These are phyloP conservation scores for Aspergillus sojae DNA, from an alignment of 2,329 filamentous ascomycete genomes.

Conservation along the genomic window DNA sequence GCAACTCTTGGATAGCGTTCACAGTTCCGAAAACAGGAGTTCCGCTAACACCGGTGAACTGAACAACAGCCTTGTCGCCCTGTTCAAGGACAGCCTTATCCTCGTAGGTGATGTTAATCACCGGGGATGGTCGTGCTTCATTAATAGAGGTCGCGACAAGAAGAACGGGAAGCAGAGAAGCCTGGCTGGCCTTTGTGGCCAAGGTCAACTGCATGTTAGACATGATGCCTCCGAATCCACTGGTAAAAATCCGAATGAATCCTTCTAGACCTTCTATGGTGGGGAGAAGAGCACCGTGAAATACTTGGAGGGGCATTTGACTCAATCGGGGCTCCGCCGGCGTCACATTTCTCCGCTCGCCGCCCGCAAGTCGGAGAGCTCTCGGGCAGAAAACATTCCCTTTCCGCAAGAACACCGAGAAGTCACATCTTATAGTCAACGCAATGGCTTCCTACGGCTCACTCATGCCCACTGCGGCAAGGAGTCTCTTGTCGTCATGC, in stretches of 20 bases:
- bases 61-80: constrained; percentile 38
- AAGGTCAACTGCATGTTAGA: constrained; percentile 37
- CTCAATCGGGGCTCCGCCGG: constrained; percentile 28
- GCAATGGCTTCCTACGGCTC: constrained; percentile 40
- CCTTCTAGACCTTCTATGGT: constrained; percentile 5
- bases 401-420: constrained; percentile 13
- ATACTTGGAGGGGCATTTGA: constrained; percentile 29
- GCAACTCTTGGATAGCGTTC: constrained; percentile 37
- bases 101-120: constrained; percentile 42
- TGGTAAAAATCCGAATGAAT: not conserved
- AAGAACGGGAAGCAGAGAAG: constrained; percentile 43
- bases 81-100: constrained; percentile 38
- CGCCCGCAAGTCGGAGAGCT: constrained; percentile 29
- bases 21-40: constrained; percentile 35
- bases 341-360: constrained; percentile 36
- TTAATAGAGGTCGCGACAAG: constrained; percentile 46
- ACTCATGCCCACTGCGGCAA: constrained; percentile 38
- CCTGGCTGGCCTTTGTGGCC: constrained; percentile 45
- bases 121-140: constrained; percentile 36
- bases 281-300: constrained; percentile 7
- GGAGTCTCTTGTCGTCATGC: constrained; percentile 37
- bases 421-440: constrained; percentile 1
- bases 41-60: constrained; percentile 33
- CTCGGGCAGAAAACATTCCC: constrained; percentile 39
- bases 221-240: constrained; percentile 28